Evolutionary conservation across 192 early-diverging fungal genomes (phyloP), one percentile per base, ranked within the genome.

Genomic region (Dissophora ornata): DNA sequence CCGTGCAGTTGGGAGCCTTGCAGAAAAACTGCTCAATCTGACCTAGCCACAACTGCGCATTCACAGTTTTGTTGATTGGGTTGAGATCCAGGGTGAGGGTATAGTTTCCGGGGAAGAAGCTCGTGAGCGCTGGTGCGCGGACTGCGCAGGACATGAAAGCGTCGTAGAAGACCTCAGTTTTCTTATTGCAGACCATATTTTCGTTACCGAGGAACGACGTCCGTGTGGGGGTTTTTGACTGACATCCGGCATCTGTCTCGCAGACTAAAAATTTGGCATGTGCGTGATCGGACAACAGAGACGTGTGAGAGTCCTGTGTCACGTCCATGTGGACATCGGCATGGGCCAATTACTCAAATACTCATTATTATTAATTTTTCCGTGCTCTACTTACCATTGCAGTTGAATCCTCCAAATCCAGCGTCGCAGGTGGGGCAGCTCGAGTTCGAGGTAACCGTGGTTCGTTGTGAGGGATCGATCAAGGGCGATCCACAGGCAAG

Each of bases 321-420:
- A 38, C 36, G 7, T 38, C 36, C n/a, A n/a, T n/a, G n/a, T n/a
- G n/a, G n/a, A n/a, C 36, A 38, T 38, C 12, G 36, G 7, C 5
- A 38, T 5, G 36, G 12, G 36, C 5, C 36, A 38, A 12, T 5
- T 38, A 38, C 12, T 5, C 36, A 38, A 56, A 18, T 11, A 13
- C 10, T 38, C n/a, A n/a, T n/a, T n/a, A n/a, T n/a, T n/a, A n/a
- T n/a, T n/a, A n/a, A n/a, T n/a, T n/a, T n/a, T n/a, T n/a, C n/a
- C n/a, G n/a, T n/a, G n/a, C n/a, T n/a, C 19, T 25, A 24, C n/a
- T 46, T 84, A 44, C 80, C 70, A 54, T 82, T 84, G 61, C 88
- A 90, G 41, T 85, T 87, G 41, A 83, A 60, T 46, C 86, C 88
- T 19, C 71, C 67, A 55, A 86, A 90, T n/a, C 88, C 88, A 22